Evolutionary conservation across 1,284 basidiomycete species (phyloP).

Genomic region (Cerioporus squamosus): DNA sequence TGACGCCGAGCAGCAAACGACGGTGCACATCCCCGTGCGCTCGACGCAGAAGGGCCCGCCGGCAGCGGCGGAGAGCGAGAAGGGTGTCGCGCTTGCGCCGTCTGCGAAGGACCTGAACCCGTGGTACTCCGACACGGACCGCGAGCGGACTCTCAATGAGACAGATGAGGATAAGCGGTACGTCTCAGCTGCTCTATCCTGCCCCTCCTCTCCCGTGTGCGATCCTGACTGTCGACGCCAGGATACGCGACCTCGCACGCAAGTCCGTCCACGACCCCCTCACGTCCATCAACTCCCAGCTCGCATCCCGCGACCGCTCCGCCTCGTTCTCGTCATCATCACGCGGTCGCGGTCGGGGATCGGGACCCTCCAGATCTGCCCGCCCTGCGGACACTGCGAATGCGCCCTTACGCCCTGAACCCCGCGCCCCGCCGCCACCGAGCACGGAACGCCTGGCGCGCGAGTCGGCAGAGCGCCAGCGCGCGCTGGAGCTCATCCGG

Average conservation of each 20-base stretch:
- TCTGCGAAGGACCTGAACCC: conserved; percentile 75
- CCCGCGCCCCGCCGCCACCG: no score
- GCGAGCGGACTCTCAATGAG: conserved; percentile 27
- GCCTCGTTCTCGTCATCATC: conserved; percentile 29
- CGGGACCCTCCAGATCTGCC: neutral
- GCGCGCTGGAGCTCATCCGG: conserved; percentile 69
- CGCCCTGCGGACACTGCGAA: no score
- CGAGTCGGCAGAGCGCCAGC: conserved; percentile 73
- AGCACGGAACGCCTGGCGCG: conserved; percentile 62
- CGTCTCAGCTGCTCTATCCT: neutral
- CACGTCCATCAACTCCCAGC: conserved; percentile 70
- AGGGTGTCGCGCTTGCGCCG: conserved; percentile 73
- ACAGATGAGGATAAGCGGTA: conserved; percentile 37
- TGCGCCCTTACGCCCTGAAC: no score
- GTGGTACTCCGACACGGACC: conserved; percentile 65
- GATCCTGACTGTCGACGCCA: neutral
- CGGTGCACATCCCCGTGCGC: conserved; percentile 48
- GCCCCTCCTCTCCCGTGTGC: neutral
- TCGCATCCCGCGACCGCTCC: conserved; percentile 45
- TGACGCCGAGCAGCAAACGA: conserved; percentile 35
- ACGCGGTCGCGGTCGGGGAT: neutral
- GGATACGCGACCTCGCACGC: conserved; percentile 62
- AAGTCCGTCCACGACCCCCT: conserved; percentile 74
- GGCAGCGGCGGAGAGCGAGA: conserved; percentile 55
- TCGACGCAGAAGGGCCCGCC: conserved; percentile 46